These are phyloP conservation scores for Podaxis sp. DNA, from an alignment of 768 basidiomycete genomes.

Conservation along the genomic window DNA sequence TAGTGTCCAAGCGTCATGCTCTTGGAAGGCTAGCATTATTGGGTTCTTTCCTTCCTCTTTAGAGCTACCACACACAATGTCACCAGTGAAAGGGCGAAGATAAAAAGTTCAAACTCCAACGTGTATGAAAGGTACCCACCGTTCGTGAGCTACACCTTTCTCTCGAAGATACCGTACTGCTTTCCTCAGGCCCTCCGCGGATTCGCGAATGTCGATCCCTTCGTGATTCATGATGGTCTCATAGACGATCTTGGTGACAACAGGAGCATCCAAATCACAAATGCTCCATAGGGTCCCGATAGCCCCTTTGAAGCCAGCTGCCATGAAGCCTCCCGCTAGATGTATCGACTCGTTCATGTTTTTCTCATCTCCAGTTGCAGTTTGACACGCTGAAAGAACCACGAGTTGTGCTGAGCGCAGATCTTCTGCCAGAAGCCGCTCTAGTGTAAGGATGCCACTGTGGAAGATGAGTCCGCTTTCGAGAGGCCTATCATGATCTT, in stretches of 20 bases:
- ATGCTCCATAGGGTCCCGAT: constrained; percentile 49
- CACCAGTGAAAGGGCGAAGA: not conserved
- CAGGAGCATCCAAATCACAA: constrained; percentile 34
- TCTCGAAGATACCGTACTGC: not conserved
- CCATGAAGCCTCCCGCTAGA: constrained; percentile 41
- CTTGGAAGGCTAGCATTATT: no score
- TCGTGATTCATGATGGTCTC: not conserved
- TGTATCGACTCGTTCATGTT: constrained; percentile 33
- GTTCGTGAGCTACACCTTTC: not conserved
- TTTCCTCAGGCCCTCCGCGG: not conserved
- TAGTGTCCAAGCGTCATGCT: no score
- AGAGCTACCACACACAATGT: not conserved
- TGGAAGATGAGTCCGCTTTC: constrained; percentile 21
- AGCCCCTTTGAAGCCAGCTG: constrained; percentile 30
- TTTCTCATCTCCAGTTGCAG: constrained; percentile 31
- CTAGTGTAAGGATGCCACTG: constrained; percentile 19
- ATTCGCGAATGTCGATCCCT: not conserved
- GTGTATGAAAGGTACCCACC: constrained; percentile 5
- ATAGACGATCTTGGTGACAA: constrained; percentile 26
- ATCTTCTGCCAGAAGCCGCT: constrained; percentile 22
- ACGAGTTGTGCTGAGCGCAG: constrained; percentile 32
- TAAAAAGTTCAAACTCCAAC: not conserved
- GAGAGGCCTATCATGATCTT: constrained; percentile 18
- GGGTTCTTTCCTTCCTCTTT: no score
- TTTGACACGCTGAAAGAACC: constrained; percentile 49